These are phyloP conservation scores for Hypoxylon subgilvum DNA, from an alignment of 495 filamentous ascomycete genomes.

Conservation along the genomic window DNA sequence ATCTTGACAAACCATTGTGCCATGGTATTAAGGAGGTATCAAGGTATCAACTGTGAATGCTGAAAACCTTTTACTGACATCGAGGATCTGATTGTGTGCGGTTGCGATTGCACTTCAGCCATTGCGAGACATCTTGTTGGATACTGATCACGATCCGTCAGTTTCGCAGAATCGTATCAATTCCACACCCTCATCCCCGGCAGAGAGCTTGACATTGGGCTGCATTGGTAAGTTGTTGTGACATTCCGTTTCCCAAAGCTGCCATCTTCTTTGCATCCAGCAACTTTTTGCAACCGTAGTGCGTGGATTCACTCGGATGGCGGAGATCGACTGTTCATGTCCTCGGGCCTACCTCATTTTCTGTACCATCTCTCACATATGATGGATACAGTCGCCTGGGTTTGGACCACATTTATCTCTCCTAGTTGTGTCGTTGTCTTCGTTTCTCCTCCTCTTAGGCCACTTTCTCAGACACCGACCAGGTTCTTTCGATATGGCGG, in stretches of 20 bases:
- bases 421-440: constrained; percentile 4
- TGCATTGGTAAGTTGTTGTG: constrained; percentile 35
- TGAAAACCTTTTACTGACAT: too few species aligned
- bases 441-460: constrained; percentile 6
- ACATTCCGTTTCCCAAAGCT: constrained; percentile 12
- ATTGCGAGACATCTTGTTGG: too few species aligned
- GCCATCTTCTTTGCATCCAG: constrained; percentile 40
- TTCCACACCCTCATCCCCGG: neutral
- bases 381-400: constrained; percentile 29
- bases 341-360: constrained; percentile 15
- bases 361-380: constrained; percentile 35
- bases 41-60: too few species aligned
- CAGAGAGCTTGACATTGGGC: neutral
- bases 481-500: constrained; percentile 30
- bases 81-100: too few species aligned
- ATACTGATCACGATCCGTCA: neutral
- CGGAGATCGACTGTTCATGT: constrained; percentile 28
- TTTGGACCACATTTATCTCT: constrained; percentile 20
- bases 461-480: neutral
- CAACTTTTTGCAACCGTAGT: constrained; percentile 27
- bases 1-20: too few species aligned
- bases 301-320: constrained; percentile 40
- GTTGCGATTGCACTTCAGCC: too few species aligned
- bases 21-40: too few species aligned
- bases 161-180: neutral